Evolutionary conservation across 768 basidiomycete species (phyloP).

Genomic region (Mycena belliarum): DNA sequence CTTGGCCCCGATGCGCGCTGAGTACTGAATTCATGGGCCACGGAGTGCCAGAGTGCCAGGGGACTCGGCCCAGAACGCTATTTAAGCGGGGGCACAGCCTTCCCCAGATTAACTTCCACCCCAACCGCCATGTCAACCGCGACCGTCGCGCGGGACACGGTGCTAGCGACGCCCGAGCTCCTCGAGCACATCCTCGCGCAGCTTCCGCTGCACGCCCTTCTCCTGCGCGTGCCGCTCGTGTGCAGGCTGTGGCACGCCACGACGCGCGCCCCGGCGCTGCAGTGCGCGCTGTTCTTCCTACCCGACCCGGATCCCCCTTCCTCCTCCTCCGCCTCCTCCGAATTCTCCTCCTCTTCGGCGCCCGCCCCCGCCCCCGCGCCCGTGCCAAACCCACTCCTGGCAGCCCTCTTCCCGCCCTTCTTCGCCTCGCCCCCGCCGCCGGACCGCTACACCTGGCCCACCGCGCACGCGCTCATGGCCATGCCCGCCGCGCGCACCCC

Average conservation of each 20-base stretch:
- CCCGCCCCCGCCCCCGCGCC: not conserved
- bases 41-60: too few species aligned
- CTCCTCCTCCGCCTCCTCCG: too few species aligned
- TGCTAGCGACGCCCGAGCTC: not conserved
- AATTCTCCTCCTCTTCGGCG: too few species aligned
- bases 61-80: too few species aligned
- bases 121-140: not conserved
- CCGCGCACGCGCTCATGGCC: not conserved
- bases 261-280: not conserved
- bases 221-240: not conserved
- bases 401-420: not conserved
- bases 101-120: not conserved
- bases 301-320: not conserved
- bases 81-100: too few species aligned
- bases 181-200: not conserved
- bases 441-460: not conserved
- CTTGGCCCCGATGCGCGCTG: too few species aligned
- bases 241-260: not conserved
- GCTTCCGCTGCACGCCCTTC: not conserved
- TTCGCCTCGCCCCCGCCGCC: not conserved
- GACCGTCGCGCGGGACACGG: not conserved
- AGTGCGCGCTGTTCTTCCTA: slow-evolving; percentile 5
- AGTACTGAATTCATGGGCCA: too few species aligned
- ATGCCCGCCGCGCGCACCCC: not conserved
- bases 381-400: not conserved